Conservation (phyloP, 176 grass and related monocot genomes). For the Triticum monococcum region DNA sequence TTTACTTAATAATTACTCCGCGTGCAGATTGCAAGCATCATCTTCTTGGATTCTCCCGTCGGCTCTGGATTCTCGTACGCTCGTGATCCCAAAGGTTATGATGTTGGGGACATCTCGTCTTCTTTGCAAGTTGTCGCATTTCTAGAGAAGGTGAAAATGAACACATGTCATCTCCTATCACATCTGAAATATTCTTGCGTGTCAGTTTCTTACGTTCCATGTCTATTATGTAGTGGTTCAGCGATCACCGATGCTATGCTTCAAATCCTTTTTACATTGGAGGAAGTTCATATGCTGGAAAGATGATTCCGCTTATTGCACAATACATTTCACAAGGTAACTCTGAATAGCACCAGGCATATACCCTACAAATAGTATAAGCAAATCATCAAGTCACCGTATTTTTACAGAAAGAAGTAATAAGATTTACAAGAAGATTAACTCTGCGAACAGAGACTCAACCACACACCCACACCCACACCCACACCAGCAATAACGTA, state of each 20-base stretch:
- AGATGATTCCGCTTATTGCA: conserved; percentile 35
- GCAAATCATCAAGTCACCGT: too few relatives aligned
- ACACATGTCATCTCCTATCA: too few relatives aligned
- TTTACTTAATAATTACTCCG: too few relatives aligned
- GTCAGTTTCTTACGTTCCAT: too few relatives aligned
- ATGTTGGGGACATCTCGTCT: conserved; percentile 39
- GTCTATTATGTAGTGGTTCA: conserved; percentile 46
- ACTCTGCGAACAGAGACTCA: too few relatives aligned
- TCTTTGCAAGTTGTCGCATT: conserved; percentile 46
- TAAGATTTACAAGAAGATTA: too few relatives aligned
- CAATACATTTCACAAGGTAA: conserved; percentile 54
- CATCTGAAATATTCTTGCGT: too few relatives aligned
- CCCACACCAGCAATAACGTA: too few relatives aligned
- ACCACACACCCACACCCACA: too few relatives aligned
- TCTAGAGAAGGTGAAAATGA: conserved; percentile 56
- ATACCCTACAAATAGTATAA: too few relatives aligned
- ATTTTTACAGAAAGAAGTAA: too few relatives aligned
- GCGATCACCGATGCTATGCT: conserved; percentile 42
- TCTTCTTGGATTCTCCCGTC: conserved; percentile 62
- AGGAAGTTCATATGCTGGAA: conserved; percentile 63
- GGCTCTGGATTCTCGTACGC: conserved; percentile 65
- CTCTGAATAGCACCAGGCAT: too few relatives aligned
- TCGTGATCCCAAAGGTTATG: conserved; percentile 38
- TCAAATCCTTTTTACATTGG: conserved; percentile 57
- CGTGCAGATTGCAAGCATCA: conserved; percentile 43